Base-by-base conservation (phyloP, 495 filamentous ascomycete genomes). In the Melanomma pulvis-pyrius region DNA sequence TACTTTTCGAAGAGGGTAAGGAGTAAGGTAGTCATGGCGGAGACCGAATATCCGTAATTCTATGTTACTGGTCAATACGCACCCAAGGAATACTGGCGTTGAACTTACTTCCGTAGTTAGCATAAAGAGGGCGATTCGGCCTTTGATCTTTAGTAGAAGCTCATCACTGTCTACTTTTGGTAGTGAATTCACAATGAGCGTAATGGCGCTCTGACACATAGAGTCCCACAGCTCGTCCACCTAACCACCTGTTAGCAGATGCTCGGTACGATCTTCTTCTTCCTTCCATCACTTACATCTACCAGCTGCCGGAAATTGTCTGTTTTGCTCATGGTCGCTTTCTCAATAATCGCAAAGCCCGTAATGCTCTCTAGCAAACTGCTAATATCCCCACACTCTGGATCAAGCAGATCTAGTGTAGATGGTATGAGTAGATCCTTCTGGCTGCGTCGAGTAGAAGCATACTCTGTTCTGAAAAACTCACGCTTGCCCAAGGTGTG, bases 171-270 rank as follows among this genome's bases (percentile, higher is more conserved):
- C 87, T 41, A 98, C 86, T 26, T 88, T 85, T 32, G 83, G 80
- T 8, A 98, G 78, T 12, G 92, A 89, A 65, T 85, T 89, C 0
- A 87, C 86, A 67, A 96, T 93, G 36, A 97, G 79, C 24, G 79
- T 82, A 59, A 97, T 90, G 5, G 92, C 89, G 24, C 86, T 86
- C 71, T 96, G 90, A 71, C 93, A 98, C 92, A 97, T 93, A 0
- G 93, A 97, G 73, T 97, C 93, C 94, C 94, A 99, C 6, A 99
- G 82, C 74, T 97, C 93, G 72, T 98, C 93, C 53, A 97, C 90
- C 90, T 93, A 34, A n/a, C 22, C 54, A 6, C 24, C 28, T 30
- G 44, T 50, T 1, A 59, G 51, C 34, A 36, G 17, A 28, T 53
- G 21, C 46, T 17, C 3, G 11, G 8, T 28, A 55, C n/a, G n/a